Percentiles rank a stretch among this genome's conserved stretches.
Evolutionary conservation across 2,329 filamentous ascomycete species (phyloP).

Genomic region (Clonostachys sp.): DNA sequence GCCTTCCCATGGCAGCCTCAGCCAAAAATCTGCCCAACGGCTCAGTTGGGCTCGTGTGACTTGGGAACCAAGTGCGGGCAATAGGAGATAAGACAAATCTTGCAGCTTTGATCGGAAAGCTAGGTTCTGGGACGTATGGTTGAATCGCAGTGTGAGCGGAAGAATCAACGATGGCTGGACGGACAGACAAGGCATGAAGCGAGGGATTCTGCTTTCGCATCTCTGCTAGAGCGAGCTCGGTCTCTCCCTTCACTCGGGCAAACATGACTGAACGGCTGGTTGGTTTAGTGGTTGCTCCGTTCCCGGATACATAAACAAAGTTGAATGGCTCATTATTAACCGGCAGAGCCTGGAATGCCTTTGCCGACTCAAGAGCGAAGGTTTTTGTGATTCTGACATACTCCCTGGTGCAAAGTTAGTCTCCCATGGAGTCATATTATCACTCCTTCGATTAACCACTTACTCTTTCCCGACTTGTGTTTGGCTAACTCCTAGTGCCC

Average conservation of each 20-base stretch:
- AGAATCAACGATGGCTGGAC: constrained; percentile 56
- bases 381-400: constrained; percentile 66
- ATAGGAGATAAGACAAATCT: constrained; percentile 11
- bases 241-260: constrained; percentile 62
- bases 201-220: constrained; percentile 32
- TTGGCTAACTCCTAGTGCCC: constrained; percentile 67
- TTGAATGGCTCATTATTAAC: constrained; percentile 45
- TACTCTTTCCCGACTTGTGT: constrained; percentile 51
- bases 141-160: constrained; percentile 31
- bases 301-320: constrained; percentile 68
- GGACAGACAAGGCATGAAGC: constrained; percentile 37
- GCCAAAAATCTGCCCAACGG: constrained; percentile 36
- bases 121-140: constrained; percentile 30
- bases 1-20: constrained; percentile 36
- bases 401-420: constrained; percentile 21
- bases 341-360: constrained; percentile 48
- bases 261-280: constrained; percentile 52
- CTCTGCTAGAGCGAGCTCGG: constrained; percentile 54
- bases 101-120: constrained; percentile 6
- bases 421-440: too few relatives aligned
- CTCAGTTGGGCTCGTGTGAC: constrained; percentile 33
- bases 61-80: constrained; percentile 11
- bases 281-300: constrained; percentile 54
- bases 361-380: constrained; percentile 60
- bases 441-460: background rate